Percentiles rank a stretch among this genome's conserved stretches.
Evolutionary conservation across 2,329 filamentous ascomycete species (phyloP).

Genomic region (Aspergillus pseudoglaucus): DNA sequence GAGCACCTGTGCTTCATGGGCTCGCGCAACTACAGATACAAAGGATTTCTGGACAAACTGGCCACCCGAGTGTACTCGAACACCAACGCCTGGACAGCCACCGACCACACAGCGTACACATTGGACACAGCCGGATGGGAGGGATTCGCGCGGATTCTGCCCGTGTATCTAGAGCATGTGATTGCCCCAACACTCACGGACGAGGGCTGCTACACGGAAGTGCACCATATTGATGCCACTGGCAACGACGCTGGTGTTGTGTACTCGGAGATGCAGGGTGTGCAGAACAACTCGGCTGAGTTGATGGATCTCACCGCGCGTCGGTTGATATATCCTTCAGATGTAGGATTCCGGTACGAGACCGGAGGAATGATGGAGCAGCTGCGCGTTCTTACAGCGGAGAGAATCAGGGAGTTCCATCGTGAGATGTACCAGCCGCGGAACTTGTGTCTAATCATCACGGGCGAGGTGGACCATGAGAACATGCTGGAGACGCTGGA

Average conservation of each 20-base stretch:
- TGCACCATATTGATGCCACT: constrained; percentile 88
- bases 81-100: constrained; percentile 96
- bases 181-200: constrained; percentile 88
- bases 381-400: constrained; percentile 74
- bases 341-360: constrained; percentile 90
- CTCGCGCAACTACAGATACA: constrained; percentile 88
- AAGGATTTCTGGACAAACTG: constrained; percentile 89
- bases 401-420: constrained; percentile 91
- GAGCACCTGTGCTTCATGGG: constrained; percentile 83
- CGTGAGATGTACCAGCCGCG: constrained; percentile 96
- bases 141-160: constrained; percentile 88
- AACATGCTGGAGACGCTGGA: constrained; percentile 77
- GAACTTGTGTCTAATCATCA: constrained; percentile 83
- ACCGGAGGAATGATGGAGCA: constrained; percentile 97
- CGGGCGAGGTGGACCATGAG: constrained; percentile 82
- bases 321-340: constrained; percentile 76
- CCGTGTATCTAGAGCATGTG: constrained; percentile 91
- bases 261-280: constrained; percentile 97
- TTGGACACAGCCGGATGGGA: constrained; percentile 95
- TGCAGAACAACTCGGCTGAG: constrained; percentile 76
- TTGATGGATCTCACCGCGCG: constrained; percentile 81
- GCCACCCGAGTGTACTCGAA: constrained; percentile 86
- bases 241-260: constrained; percentile 95
- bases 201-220: constrained; percentile 87
- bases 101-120: constrained; percentile 93